A percentile compares a stretch with the other conserved stretches of the same genome.
Evolutionary conservation across 2,329 filamentous ascomycete genomes (phyloP).

Genomic region (Phaeophleospora eucalypticola): DNA sequence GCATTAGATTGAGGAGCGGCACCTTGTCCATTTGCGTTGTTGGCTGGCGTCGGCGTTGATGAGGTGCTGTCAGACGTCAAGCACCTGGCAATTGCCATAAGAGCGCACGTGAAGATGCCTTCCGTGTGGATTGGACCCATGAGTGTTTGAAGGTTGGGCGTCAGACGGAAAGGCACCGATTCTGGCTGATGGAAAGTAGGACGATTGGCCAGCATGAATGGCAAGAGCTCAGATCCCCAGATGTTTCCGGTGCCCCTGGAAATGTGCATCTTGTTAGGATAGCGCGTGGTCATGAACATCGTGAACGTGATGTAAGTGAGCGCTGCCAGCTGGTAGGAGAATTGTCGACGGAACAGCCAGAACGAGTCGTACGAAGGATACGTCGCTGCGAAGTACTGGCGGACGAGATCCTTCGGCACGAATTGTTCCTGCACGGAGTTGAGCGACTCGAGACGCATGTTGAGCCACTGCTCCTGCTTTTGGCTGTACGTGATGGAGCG

Average conservation of each 20-base stretch:
- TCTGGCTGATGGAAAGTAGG: conserved; percentile 94
- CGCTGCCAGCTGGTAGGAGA: conserved; percentile 90
- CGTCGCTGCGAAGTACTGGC: conserved; percentile 83
- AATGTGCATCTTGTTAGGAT: conserved; percentile 93
- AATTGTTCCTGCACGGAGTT: conserved; percentile 90
- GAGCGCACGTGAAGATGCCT: conserved; percentile 87
- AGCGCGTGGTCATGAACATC: conserved; percentile 93
- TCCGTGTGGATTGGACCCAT: conserved; percentile 96
- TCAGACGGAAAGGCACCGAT: conserved; percentile 93
- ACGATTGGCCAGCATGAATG: conserved; percentile 77
- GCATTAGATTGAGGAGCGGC: conserved; percentile 8
- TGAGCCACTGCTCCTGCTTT: conserved; percentile 56
- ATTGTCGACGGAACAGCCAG: conserved; percentile 97
- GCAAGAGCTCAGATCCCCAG: conserved; percentile 93
- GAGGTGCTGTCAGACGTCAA: conserved; percentile 67
- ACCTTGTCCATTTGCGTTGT: conserved; percentile 28
- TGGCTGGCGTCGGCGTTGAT: conserved; percentile 15
- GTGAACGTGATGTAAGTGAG: conserved; percentile 99
- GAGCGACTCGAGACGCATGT: conserved; percentile 71
- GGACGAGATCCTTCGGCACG: conserved; percentile 75
- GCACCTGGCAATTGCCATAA: conserved; percentile 95
- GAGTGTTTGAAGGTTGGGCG: conserved; percentile 89
- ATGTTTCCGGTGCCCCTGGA: conserved; percentile 83
- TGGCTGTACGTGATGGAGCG: conserved; percentile 57
- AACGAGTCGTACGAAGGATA: conserved; percentile 91